Base-by-base conservation (phyloP, 768 basidiomycete species). In the Hericium alpestre region DNA sequence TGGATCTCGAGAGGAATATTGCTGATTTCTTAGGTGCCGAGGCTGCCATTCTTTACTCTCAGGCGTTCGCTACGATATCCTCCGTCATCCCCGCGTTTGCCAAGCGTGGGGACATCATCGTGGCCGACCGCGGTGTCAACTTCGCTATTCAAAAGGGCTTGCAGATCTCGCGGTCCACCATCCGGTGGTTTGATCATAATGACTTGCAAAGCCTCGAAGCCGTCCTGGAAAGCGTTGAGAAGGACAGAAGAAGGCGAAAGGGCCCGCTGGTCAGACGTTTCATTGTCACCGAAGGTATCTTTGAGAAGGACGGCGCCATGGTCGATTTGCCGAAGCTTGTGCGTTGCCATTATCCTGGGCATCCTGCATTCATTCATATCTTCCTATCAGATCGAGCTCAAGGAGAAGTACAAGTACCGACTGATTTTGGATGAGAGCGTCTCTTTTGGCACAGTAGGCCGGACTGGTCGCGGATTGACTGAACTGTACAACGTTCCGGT, bases 31-130 rank as follows among this genome's bases (percentile, higher is more conserved):
- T 99, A 50, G 91, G 91, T 10, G 84, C 90, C 1, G 93, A 97
- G 68, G 76, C 86, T 3, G 74, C 88, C 16, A 98, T 99, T 67
- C 79, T 97, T 59, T 98, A 97, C 69, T 87, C 93, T 0, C 95
- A 98, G 72, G 87, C 85, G 12, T 97, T 95, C 70, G 83, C 90
- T 9, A 92, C 93, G 56, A 83, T 92, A 61, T 84, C 90, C 3
- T 95, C 93, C 15, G 92, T 94, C 65, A 96, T 98, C 58, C 92
- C 96, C 0, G 91, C 96, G 1, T 99, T 98, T 72, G 91, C 89
- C 77, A 98, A 99, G 69, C 84, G 95, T 59, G 94, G 93, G 1
- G 95, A 99, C 65, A 83, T 99, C 65, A 94, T 99, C 65, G 90
- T 99, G n/a, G 93, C 93, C 3, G 95, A 99, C 70, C 84, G 92